These are phyloP conservation scores for Phyllosticta citrichinensis DNA, from an alignment of 2,329 filamentous ascomycete species.

Conservation along the genomic window DNA sequence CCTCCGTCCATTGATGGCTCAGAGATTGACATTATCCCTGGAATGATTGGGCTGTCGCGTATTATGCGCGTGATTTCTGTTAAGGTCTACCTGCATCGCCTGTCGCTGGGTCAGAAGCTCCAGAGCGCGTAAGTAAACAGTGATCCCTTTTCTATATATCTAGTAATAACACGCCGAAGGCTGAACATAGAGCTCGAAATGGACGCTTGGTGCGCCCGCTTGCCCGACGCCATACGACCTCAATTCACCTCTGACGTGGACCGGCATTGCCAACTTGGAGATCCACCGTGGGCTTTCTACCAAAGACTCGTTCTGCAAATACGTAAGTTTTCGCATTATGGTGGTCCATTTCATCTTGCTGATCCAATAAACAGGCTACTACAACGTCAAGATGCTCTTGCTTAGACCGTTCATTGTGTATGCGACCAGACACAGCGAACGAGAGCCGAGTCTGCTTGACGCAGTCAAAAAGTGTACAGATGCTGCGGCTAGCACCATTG, in stretches of 20 bases:
- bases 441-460: constrained; percentile 18
- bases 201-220: constrained; percentile 25
- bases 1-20: constrained; percentile 21
- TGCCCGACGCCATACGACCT: constrained; percentile 25
- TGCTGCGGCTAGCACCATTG: constrained; percentile 31
- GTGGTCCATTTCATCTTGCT: neutral
- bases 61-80: constrained; percentile 32
- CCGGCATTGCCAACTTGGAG: constrained; percentile 19
- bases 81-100: constrained; percentile 30
- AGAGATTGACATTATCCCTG: constrained; percentile 31
- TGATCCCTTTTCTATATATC: no score
- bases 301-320: constrained; percentile 31
- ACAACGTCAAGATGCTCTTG: constrained; percentile 32
- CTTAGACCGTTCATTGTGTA: constrained; percentile 29
- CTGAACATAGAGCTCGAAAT: constrained; percentile 29
- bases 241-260: constrained; percentile 16
- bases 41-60: constrained; percentile 31
- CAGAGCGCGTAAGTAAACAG: constrained; percentile 14
- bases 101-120: constrained; percentile 27
- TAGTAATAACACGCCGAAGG: no score
- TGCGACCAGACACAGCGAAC: constrained; percentile 15
- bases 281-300: constrained; percentile 29
- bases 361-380: constrained; percentile 17
- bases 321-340: constrained; percentile 14
- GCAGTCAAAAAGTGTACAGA: constrained; percentile 29